Conservation (phyloP, 192 early-diverging fungal genomes). For the Globomyces pollinis-pini region DNA sequence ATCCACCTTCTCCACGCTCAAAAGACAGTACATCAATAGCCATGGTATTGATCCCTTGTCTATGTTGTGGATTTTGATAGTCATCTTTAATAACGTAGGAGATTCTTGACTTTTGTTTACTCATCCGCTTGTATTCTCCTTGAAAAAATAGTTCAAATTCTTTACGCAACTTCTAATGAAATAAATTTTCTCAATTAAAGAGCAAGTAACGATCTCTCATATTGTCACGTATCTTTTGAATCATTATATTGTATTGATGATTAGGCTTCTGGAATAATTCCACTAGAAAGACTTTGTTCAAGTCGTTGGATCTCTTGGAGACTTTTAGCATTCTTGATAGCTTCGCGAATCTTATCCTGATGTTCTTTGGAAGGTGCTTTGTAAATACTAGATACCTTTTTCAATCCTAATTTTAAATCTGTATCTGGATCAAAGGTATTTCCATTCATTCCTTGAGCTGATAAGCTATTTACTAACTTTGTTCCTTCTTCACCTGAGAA, state of each 20-base stretch:
- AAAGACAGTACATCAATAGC: conserved; percentile 48
- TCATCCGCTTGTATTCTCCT: not conserved
- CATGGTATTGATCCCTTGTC: conserved; percentile 72
- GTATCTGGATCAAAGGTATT: conserved; percentile 90
- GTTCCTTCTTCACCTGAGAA: conserved; percentile 64
- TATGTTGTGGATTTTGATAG: conserved; percentile 14
- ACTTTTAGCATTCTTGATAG: conserved; percentile 65
- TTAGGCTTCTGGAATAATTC: conserved; percentile 27
- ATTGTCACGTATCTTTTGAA: too few relatives aligned
- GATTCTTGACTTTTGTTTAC: conserved; percentile 14
- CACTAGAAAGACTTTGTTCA: conserved; percentile 57
- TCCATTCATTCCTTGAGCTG: conserved; percentile 53
- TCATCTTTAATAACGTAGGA: conserved; percentile 27
- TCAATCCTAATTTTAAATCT: conserved; percentile 31
- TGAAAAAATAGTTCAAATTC: not conserved
- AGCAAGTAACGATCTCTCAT: too few relatives aligned
- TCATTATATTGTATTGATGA: not conserved
- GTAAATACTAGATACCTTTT: conserved; percentile 50
- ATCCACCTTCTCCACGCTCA: conserved; percentile 50
- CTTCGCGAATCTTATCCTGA: conserved; percentile 62
- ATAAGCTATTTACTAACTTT: conserved; percentile 34
- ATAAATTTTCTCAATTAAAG: too few relatives aligned
- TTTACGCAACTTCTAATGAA: not conserved
- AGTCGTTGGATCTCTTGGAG: conserved; percentile 68
- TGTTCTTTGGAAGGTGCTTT: conserved; percentile 56